Conservation (phyloP, 371 early-diverging fungal species). For the Blakeslea trispora region DNA sequence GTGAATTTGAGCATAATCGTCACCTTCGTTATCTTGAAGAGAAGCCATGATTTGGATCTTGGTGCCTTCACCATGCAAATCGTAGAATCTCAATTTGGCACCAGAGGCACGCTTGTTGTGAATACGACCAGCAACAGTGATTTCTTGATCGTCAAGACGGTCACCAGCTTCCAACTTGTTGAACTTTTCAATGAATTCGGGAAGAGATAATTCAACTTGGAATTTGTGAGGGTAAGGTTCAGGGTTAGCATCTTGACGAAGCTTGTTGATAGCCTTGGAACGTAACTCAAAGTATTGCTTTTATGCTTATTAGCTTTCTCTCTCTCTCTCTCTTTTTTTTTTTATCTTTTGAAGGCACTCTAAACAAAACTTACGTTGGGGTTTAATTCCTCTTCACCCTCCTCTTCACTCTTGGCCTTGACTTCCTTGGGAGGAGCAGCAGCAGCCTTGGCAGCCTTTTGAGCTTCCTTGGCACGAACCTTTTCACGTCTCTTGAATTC, state of each 20-base stretch:
- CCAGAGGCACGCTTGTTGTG: constrained; percentile 89
- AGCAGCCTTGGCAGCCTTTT: constrained; percentile 66
- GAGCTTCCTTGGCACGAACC: constrained; percentile 84
- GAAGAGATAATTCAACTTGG: constrained; percentile 83
- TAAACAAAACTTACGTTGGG: constrained; percentile 71
- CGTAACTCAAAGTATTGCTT: constrained; percentile 97
- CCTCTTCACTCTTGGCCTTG: constrained; percentile 65
- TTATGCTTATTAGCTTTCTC: background rate
- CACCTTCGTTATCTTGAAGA: constrained; percentile 75
- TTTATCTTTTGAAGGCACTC: too few species aligned
- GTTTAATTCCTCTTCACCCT: constrained; percentile 81
- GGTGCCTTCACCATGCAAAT: constrained; percentile 91
- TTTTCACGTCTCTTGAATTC: constrained; percentile 94
- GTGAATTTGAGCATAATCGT: constrained; percentile 80
- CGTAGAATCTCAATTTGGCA: constrained; percentile 93
- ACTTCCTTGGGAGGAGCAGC: constrained; percentile 59
- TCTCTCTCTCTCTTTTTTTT: constrained; percentile 2
- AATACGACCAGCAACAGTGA: constrained; percentile 86
- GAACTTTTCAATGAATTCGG: constrained; percentile 88
- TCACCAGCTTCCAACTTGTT: constrained; percentile 71
- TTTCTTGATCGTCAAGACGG: constrained; percentile 66
- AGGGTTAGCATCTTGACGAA: constrained; percentile 76
- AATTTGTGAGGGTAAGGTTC: constrained; percentile 98
- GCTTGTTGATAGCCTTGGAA: constrained; percentile 78
- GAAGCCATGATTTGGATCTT: constrained; percentile 96